Percentiles rank a stretch among this genome's conserved stretches.
Evolutionary conservation across 2,329 filamentous ascomycete species (phyloP).

Genomic region (Celoporthe dispersa): DNA sequence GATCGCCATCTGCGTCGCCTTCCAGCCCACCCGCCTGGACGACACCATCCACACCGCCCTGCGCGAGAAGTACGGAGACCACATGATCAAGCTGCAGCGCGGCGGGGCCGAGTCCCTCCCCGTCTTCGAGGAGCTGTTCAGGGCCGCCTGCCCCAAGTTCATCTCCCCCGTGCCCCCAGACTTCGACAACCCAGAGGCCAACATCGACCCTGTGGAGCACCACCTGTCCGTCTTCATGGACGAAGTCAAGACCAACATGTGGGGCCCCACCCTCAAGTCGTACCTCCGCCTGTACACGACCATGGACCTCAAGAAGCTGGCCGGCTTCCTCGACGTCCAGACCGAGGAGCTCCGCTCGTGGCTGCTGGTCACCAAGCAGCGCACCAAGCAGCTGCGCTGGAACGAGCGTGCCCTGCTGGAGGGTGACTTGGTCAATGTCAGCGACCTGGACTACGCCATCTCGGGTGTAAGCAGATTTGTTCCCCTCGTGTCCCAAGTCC

Average conservation of each 20-base stretch:
- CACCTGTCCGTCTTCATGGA: constrained; percentile 99
- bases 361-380: constrained; percentile 97
- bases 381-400: constrained; percentile 95
- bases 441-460: constrained; percentile 95
- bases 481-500: constrained; percentile 17
- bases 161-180: constrained; percentile 96
- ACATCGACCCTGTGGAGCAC: constrained; percentile 97
- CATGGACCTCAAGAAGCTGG: constrained; percentile 98
- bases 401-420: constrained; percentile 87
- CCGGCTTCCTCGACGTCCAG: constrained; percentile 94
- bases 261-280: constrained; percentile 95
- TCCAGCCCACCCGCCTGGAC: constrained; percentile 95
- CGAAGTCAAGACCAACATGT: constrained; percentile 99
- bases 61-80: constrained; percentile 98
- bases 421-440: constrained; percentile 89
- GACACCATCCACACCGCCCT: constrained; percentile 99
- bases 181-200: constrained; percentile 95
- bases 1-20: constrained; percentile 97
- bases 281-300: constrained; percentile 99
- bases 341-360: constrained; percentile 94
- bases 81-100: constrained; percentile 94
- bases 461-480: constrained; percentile 73
- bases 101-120: constrained; percentile 94
- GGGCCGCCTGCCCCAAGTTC: constrained; percentile 97
- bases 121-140: constrained; percentile 98